Base-by-base conservation (phyloP, 495 filamentous ascomycete genomes). In the Delitschia confertaspora region DNA sequence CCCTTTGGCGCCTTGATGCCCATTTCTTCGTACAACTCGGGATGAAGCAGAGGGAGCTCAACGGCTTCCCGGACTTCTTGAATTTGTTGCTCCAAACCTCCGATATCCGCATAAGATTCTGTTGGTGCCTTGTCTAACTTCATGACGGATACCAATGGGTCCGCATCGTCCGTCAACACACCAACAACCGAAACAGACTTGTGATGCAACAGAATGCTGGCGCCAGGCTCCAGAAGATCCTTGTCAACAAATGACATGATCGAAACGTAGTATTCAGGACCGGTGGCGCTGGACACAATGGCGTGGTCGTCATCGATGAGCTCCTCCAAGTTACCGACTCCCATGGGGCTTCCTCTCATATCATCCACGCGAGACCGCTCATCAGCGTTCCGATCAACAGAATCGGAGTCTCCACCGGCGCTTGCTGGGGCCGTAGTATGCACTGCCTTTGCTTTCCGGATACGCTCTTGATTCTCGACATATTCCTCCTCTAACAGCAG, bases 201-300 rank as follows among this genome's bases (percentile, higher is more conserved):
- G 66, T 99, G 91, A 58, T 99, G 91, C 33, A 99, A 70, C 21
- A 99, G 70, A 45, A 99, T 89, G 58, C 86, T 94, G 13, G 91
- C 88, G 39, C 91, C 91, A 4, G 91, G 91, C 64, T 99, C 91
- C 11, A 99, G 77, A 8, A 99, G 75, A 58, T 99, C 91, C 67
- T 99, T 99, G 70, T 99, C 91, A 27, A 99, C 91, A 56, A 99
- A 99, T 29, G 89, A 95, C 91, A 99, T 99, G 74, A 99, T 99
- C 38, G 88, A 95, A 46, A 99, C 91, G 62, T 99, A 99, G 70
- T 95, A 99, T 63, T 99, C 91, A 2, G 91, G 93, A 0, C 91
- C 91, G 9, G 93, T 95, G 3, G 93, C 89, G 61, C 86, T 94
- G 7, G 86, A 94, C 30, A 99, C 93, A 58, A 99, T 99, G 45